Evolutionary conservation across 148 eudicot species (phyloP), one percentile per base, ranked within the genome.

Genomic region (Rhododendron ferrugineum): DNA sequence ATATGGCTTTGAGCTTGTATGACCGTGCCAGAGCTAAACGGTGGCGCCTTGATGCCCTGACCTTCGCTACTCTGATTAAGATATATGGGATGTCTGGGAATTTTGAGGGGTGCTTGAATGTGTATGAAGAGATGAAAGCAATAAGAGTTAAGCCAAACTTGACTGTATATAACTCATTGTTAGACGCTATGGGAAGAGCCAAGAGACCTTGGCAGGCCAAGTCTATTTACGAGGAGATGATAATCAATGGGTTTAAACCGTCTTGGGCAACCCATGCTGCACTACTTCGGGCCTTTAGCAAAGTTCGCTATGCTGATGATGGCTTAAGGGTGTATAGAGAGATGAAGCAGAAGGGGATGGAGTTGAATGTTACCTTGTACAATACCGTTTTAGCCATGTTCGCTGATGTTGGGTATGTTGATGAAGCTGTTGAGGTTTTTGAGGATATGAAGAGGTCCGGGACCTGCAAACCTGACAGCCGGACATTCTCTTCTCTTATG

Each of bases 111-210:
- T 95, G 98, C 84, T 95, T 96, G 94, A 95, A 93, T 85, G 94
- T 95, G 22, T 96, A 91, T 50, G 93, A 96, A 91, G 99, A 96
- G 85, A 95, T 96, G 99, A 96, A 95, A 91, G 98, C 94, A 37
- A 89, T 95, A 30, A 88, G 89, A 54, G 92, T 93, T 13, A 92
- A 90, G 90, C 92, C 94, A 6, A 96, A 91, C 72, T 68, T 90
- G 84, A 87, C 85, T 10, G 84, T 93, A 32, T 96, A 90, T 84
- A 96, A 96, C 83, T 87, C 90, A 0, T 86, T 96, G 86, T 85
- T 96, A 85, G 97, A 93, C 87, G 92, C 94, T 56, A 93, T 96
- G 98, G 99, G 99, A 7, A 92, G 95, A 52, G 98, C 98, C 60
- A 96, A 88, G 88, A 93, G 97, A 86, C 97, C 98, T 14, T 96